phyloP scores from a whole-genome alignment of 805 yeast species.

The Hyphopichia homilentoma region DNA sequence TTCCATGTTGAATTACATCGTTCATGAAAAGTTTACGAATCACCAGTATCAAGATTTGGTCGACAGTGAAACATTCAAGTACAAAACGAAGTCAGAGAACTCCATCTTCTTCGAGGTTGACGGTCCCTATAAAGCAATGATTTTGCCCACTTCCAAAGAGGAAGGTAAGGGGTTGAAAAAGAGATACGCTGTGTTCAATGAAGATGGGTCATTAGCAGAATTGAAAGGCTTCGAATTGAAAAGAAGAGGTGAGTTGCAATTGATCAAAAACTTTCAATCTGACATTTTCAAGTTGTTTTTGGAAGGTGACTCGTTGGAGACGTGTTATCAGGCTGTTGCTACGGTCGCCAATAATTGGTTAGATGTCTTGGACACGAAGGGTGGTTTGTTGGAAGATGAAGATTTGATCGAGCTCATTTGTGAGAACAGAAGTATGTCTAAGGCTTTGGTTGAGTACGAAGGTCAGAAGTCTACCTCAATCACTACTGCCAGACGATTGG shows the following conservation, averaged over 20 bases:
- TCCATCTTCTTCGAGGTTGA: constrained; percentile 97
- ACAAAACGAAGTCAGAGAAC: constrained; percentile 80
- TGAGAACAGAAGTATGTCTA: constrained; percentile 94
- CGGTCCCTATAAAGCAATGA: constrained; percentile 98
- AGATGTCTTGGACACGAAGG: constrained; percentile 86
- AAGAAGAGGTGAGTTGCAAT: constrained; percentile 91
- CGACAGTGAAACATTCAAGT: constrained; percentile 64
- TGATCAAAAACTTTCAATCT: constrained; percentile 91
- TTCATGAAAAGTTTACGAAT: constrained; percentile 87
- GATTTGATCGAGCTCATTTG: constrained; percentile 93
- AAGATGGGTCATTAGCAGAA: constrained; percentile 92
- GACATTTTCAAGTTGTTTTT: constrained; percentile 89
- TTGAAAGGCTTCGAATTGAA: constrained; percentile 95
- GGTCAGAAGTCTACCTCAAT: constrained; percentile 91
- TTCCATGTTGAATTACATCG: constrained; percentile 90
- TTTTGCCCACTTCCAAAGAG: constrained; percentile 93
- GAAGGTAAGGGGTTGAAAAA: constrained; percentile 96
- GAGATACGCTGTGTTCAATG: constrained; percentile 94
- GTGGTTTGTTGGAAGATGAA: constrained; percentile 84
- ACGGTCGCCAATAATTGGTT: constrained; percentile 93
- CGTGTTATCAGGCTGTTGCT: constrained; percentile 87
- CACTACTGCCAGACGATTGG: constrained; percentile 89
- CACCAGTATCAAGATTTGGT: constrained; percentile 87
- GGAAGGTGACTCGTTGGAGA: constrained; percentile 75
- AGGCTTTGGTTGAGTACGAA: constrained; percentile 83